These are phyloP conservation scores for Talaromyces islandicus DNA, from an alignment of 2,329 filamentous ascomycete genomes.

Conservation along the genomic window DNA sequence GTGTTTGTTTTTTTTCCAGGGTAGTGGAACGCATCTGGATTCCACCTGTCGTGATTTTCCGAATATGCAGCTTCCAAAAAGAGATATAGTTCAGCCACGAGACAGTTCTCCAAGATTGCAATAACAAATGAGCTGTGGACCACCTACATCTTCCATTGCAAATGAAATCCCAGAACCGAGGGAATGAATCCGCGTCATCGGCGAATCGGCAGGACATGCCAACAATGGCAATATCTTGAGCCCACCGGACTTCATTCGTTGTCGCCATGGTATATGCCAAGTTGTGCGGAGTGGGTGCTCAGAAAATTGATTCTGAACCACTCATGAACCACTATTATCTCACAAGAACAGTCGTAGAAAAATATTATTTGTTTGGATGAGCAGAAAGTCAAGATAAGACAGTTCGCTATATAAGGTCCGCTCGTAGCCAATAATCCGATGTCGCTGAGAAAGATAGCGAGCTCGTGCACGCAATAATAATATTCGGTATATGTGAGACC, in stretches of 20 bases:
- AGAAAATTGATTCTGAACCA: not conserved
- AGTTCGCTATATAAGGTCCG: not conserved
- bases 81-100: not conserved
- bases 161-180: constrained; percentile 15
- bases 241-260: not conserved
- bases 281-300: not conserved
- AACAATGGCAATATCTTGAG: constrained; percentile 15
- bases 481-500: not conserved
- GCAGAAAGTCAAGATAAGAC: not conserved
- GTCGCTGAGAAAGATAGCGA: not conserved
- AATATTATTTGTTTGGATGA: not conserved
- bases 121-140: constrained; percentile 1
- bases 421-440: not conserved
- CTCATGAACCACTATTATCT: not conserved
- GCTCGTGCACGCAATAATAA: not conserved
- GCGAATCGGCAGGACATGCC: constrained; percentile 17
- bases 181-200: constrained; percentile 12
- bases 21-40: constrained; percentile 6
- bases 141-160: constrained; percentile 3
- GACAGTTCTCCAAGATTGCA: constrained; percentile 3
- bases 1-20: not conserved
- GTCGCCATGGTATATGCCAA: not conserved
- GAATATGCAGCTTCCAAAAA: constrained; percentile 1
- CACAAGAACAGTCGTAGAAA: not conserved
- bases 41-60: not conserved